Evolutionary conservation across 1,139 yeast species (phyloP), one percentile per base, ranked within the genome.

Genomic region (Lodderomyces jiufengensis): DNA sequence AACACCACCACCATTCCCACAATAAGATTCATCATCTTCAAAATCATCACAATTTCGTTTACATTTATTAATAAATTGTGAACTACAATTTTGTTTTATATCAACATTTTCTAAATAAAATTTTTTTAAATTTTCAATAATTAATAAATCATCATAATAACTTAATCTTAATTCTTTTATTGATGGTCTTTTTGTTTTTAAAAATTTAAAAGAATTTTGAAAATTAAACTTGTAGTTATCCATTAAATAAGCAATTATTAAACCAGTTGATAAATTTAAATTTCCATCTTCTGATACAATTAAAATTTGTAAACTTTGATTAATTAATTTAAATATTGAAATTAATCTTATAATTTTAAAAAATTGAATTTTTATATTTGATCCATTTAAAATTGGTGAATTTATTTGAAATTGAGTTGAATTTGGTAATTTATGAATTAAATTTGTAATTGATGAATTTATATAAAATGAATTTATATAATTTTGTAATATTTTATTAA

Each of bases 61-160:
- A 27, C 64, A 56, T 43, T 68, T 66, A 30, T 55, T 46, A 39
- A 58, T 64, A 50, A 66, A 54, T 12, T 66, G 50, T 8, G 51
- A 52, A 1, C 56, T 51, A 31, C 53, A 57, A 24, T 39, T 42
- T 31, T 37, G 46, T 44, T 68, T 69, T 25, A 68, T 54, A 18
- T 50, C 50, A 24, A 39, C 43, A 46, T 68, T 68, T 40, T 70
- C 75, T 4, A 34, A 36, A 36, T 55, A 53, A 39, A 68, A 70
- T 50, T 67, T 66, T 46, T 61, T 65, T 46, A 69, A 59, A 43
- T 58, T 59, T 40, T 69, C 73, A 22, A 64, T 51, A 31, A 69
- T 58, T 28, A 68, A 46, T 44, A 70, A 55, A 46, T 69, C 74
- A 36, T 67, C 70, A 44, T 70, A 70, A 46, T 50, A 68, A 42